phyloP scores from a whole-genome alignment of 148 eudicot genomes.

The Cornus florida region DNA sequence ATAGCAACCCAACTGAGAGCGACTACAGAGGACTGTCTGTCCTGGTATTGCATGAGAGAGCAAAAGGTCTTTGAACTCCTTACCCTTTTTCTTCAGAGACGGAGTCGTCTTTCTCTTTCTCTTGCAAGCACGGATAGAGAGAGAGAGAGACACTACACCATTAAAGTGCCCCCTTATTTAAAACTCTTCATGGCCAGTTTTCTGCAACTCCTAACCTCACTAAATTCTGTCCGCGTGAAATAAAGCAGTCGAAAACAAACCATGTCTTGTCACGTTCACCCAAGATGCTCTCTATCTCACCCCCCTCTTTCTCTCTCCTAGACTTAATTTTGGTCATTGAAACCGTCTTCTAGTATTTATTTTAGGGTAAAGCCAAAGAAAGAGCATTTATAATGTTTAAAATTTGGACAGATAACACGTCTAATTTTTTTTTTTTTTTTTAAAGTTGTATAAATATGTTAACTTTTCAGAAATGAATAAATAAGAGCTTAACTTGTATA shows the following conservation, averaged over 20 bases:
- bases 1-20: constrained; percentile 31
- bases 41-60: constrained; percentile 7
- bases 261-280: constrained; percentile 37
- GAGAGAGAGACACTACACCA: constrained; percentile 15
- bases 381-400: no score
- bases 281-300: constrained; percentile 27
- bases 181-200: constrained; percentile 13
- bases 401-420: no score
- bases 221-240: constrained; percentile 15
- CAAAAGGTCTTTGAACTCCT: constrained; percentile 17
- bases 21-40: constrained; percentile 29
- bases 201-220: constrained; percentile 8
- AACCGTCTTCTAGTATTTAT: background rate
- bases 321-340: background rate
- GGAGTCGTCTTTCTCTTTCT: background rate
- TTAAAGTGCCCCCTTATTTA: constrained; percentile 12
- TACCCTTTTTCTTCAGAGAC: background rate
- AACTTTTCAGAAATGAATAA: no score
- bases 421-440: no score
- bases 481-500: no score
- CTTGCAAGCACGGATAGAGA: background rate
- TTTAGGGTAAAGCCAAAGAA: background rate
- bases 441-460: no score
- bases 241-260: constrained; percentile 26
- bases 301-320: background rate